phyloP scores from a whole-genome alignment of 257 asterid genomes.

The Penstemon newberryi region DNA sequence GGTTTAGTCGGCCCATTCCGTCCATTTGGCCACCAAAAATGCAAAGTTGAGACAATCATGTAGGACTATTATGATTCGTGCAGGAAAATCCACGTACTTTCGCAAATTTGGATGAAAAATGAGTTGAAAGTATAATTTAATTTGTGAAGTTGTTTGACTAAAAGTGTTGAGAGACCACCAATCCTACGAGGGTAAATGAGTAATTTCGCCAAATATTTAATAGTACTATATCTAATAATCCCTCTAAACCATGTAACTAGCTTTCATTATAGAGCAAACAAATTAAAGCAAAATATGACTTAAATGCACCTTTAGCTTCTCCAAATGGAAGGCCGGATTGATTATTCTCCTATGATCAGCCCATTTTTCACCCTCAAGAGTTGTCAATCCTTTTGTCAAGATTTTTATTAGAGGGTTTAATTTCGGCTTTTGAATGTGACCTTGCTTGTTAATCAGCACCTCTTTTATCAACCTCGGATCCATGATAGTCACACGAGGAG shows the following conservation, averaged over 20 bases:
- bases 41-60: no score
- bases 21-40: no score
- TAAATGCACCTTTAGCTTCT: slow-evolving; percentile 47
- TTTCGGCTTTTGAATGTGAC: slow-evolving; percentile 42
- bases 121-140: no score
- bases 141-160: no score
- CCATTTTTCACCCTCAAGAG: slow-evolving; percentile 50
- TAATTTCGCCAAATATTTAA: no score
- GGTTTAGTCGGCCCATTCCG: no score
- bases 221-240: no score
- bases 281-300: not conserved
- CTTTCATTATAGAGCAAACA: not conserved
- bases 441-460: slow-evolving; percentile 45
- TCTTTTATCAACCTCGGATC: slow-evolving; percentile 51
- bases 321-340: slow-evolving; percentile 49
- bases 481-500: slow-evolving; percentile 45
- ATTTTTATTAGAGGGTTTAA: slow-evolving; percentile 37
- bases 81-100: no score
- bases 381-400: slow-evolving; percentile 46
- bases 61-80: no score
- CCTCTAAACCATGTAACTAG: not conserved
- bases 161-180: no score
- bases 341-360: slow-evolving; percentile 50
- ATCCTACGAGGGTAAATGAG: no score
- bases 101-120: no score